phyloP scores from a whole-genome alignment of 306 rosid species.

The Begonia peltatifolia region DNA sequence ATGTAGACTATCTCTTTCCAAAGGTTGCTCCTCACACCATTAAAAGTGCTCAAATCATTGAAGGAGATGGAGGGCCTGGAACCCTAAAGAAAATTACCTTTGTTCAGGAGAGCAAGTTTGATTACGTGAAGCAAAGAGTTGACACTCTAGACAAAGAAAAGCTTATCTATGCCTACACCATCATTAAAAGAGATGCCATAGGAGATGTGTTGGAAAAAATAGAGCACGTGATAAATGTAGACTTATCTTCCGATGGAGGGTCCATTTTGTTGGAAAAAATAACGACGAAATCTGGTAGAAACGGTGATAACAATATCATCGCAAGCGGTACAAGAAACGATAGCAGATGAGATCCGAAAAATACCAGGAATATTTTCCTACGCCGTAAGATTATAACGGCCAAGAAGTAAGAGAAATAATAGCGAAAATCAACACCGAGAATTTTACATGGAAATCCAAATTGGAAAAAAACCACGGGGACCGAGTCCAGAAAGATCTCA shows the following conservation, averaged over 20 bases:
- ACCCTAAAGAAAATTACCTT: slow-evolving; percentile 22
- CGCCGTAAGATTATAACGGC: too few relatives aligned
- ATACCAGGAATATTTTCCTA: too few relatives aligned
- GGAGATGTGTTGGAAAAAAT: slow-evolving; percentile 25
- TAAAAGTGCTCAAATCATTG: slow-evolving; percentile 10
- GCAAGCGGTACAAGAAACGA: too few relatives aligned
- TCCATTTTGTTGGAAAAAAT: slow-evolving; percentile 19
- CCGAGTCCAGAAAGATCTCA: too few relatives aligned
- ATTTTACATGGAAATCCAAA: too few relatives aligned
- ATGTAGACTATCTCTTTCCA: slow-evolving; percentile 14
- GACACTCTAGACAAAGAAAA: slow-evolving; percentile 25
- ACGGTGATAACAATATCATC: too few relatives aligned
- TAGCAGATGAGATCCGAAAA: too few relatives aligned
- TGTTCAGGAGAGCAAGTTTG: slow-evolving; percentile 16
- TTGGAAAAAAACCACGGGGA: too few relatives aligned
- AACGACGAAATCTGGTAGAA: too few relatives aligned
- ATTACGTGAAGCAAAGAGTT: slow-evolving; percentile 23
- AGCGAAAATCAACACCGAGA: too few relatives aligned
- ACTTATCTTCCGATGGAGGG: slow-evolving; percentile 19
- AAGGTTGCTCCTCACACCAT: slow-evolving; percentile 14
- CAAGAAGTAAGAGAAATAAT: too few relatives aligned
- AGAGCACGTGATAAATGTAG: slow-evolving; percentile 16
- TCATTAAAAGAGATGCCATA: slow-evolving; percentile 27
- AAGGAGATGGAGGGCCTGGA: slow-evolving; percentile 44
- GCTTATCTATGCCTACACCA: slow-evolving; percentile 19